These are phyloP conservation scores for Suaeda aralocaspica DNA, from an alignment of 148 eudicot species.

Conservation along the genomic window DNA sequence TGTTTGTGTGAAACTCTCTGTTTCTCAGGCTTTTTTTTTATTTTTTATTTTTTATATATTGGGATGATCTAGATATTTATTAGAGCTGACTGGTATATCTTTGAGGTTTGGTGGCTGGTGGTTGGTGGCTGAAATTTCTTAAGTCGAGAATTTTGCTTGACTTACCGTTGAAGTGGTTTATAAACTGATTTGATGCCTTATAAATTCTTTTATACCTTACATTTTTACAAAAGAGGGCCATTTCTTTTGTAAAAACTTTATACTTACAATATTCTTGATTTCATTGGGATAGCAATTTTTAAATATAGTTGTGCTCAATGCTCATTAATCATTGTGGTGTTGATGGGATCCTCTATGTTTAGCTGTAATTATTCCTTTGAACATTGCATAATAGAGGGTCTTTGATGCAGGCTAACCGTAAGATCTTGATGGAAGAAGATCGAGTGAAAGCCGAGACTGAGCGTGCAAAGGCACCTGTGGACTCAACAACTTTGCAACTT, in stretches of 20 bases:
- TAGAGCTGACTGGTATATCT: too few relatives aligned
- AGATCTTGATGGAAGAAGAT: slow-evolving; percentile 89
- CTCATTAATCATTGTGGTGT: background rate
- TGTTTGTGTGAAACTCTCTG: too few relatives aligned
- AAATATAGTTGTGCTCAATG: too few relatives aligned
- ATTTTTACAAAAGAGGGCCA: background rate
- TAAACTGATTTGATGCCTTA: background rate
- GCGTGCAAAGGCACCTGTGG: slow-evolving; percentile 87
- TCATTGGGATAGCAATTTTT: background rate
- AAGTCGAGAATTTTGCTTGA: too few relatives aligned
- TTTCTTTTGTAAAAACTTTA: background rate
- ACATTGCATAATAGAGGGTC: slow-evolving; percentile 12
- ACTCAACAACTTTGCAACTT: slow-evolving; percentile 86
- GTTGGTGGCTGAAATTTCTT: too few relatives aligned
- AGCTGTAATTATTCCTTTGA: slow-evolving; percentile 8
- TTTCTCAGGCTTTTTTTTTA: too few relatives aligned
- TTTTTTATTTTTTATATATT: too few relatives aligned
- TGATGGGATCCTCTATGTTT: background rate
- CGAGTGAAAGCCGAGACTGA: slow-evolving; percentile 81
- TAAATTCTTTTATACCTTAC: background rate
- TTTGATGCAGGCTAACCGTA: slow-evolving; percentile 74
- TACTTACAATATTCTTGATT: background rate
- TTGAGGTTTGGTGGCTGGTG: too few relatives aligned
- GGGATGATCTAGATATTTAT: too few relatives aligned
- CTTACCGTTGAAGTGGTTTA: background rate